Evolutionary conservation across 768 basidiomycete species (phyloP), one percentile per base, ranked within the genome.

Genomic region (Pleurotus tuber-regium): DNA sequence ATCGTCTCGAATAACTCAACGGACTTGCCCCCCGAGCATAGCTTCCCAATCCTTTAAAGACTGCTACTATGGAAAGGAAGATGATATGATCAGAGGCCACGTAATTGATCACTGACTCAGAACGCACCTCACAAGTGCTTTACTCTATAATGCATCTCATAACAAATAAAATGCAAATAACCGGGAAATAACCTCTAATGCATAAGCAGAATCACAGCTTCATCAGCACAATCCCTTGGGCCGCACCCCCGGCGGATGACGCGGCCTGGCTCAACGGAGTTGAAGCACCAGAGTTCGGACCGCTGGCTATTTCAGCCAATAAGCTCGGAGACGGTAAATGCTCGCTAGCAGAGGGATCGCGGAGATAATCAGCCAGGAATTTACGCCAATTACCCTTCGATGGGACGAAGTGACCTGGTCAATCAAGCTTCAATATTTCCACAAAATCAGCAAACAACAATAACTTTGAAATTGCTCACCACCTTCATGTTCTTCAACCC

Each of bases 401-500:
- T 1, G 92, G 92, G 3, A 93, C 83, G 57, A 91, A 90, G 65
- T 94, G 91, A 6, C 89, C 90, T 92, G 57, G 18, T 28, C 4
- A 11, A 47, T 24, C 35, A 25, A 5, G 12, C 36, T 24, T 38
- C 7, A n/a, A n/a, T n/a, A n/a, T 41, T 46, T 23, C 25, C 12
- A 26, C 43, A 10, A 18, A 39, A 18, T 14, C 4, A 24, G 16
- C 14, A 25, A 40, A 41, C 30, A 43, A 16, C 26, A 12, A 39
- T 6, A 49, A 23, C 49, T 12, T 35, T 19, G n/a, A 33, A 4
- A 35, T 16, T 16, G 68, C 84, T 25, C 51, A 91, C 92, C 92
- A 48, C 92, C 92, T 21, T 83, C 81, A 52, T 94, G 92, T 57
- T 76, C 77, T 62, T 89, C 89, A 7, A 93, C 77, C 9, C 90